These are phyloP conservation scores for Meyerozyma athensensis DNA, from an alignment of 1,139 yeast genomes.

Conservation along the genomic window DNA sequence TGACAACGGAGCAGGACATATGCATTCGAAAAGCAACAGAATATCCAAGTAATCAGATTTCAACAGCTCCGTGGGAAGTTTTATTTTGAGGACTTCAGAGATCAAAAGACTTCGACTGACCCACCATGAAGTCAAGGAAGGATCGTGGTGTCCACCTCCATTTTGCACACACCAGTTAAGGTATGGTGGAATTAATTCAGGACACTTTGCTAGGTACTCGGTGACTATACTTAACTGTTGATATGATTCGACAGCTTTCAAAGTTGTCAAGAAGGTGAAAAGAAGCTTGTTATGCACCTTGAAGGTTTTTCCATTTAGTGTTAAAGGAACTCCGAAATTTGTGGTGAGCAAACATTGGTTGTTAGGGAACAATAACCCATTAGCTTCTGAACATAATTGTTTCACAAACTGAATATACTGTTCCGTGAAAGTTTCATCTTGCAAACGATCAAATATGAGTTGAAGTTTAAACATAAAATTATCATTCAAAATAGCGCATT, in stretches of 20 bases:
- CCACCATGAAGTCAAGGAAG: constrained; percentile 77
- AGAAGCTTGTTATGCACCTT: constrained; percentile 63
- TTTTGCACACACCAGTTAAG: constrained; percentile 50
- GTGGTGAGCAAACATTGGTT: constrained; percentile 50
- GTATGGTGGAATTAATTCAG: constrained; percentile 76
- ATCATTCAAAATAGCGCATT: constrained; percentile 75
- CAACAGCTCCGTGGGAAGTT: constrained; percentile 36
- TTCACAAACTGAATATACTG: constrained; percentile 47
- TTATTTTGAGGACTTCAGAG: constrained; percentile 52
- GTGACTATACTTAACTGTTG: constrained; percentile 54
- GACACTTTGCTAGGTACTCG: constrained; percentile 47
- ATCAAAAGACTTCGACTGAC: constrained; percentile 65
- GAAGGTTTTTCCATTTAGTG: constrained; percentile 45
- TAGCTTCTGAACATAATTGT: constrained; percentile 41
- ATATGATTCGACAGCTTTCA: constrained; percentile 81
- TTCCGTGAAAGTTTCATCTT: constrained; percentile 17
- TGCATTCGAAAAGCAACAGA: constrained; percentile 41
- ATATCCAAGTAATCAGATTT: constrained; percentile 15
- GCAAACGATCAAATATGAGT: constrained; percentile 41
- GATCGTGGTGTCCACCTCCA: constrained; percentile 62
- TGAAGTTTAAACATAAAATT: constrained; percentile 60
- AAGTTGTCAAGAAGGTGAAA: constrained; percentile 53
- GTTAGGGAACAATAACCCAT: constrained; percentile 62
- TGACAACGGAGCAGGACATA: constrained; percentile 66
- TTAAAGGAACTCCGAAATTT: constrained; percentile 27